Percentiles rank a stretch among this genome's conserved stretches.
These are phyloP conservation scores for Mycena kentingensis DNA, from an alignment of 768 basidiomycete genomes.

Conservation along the genomic window DNA sequence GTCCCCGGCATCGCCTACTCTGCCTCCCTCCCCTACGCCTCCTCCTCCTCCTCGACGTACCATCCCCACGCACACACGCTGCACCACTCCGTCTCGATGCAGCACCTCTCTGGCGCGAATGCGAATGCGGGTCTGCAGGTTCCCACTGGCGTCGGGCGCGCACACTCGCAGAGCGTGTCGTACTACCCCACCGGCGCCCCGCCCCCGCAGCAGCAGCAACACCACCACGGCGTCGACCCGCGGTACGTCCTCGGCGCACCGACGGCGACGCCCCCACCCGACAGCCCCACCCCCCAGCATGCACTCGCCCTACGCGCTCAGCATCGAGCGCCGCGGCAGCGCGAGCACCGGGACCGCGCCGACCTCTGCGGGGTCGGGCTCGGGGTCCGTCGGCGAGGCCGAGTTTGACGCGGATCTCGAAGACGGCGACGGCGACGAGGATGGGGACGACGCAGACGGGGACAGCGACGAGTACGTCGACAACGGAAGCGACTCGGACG, in stretches of 20 bases:
- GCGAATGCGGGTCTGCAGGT: too few species aligned
- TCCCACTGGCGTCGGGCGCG: too few species aligned
- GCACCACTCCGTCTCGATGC: background rate
- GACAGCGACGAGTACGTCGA: constrained; percentile 1
- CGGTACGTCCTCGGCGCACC: background rate
- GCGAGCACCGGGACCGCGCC: background rate
- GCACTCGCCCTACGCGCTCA: background rate
- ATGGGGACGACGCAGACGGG: background rate
- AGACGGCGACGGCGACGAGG: background rate
- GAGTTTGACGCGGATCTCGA: background rate
- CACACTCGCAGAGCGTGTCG: too few species aligned
- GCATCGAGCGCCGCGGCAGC: background rate
- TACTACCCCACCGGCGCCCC: too few species aligned
- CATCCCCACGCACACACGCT: background rate
- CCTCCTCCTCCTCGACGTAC: too few species aligned
- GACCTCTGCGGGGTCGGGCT: background rate
- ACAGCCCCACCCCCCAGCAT: background rate
- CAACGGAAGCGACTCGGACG: background rate
- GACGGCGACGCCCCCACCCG: background rate
- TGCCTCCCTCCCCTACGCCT: background rate
- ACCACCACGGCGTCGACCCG: background rate
- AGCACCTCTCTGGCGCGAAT: background rate
- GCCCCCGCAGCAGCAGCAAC: background rate
- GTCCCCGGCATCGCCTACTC: background rate
- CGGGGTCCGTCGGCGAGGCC: background rate